A percentile compares a stretch with the other conserved stretches of the same genome.
Conservation (phyloP, 2,329 filamentous ascomycete genomes). For the Exophiala phaeomuriformis region DNA sequence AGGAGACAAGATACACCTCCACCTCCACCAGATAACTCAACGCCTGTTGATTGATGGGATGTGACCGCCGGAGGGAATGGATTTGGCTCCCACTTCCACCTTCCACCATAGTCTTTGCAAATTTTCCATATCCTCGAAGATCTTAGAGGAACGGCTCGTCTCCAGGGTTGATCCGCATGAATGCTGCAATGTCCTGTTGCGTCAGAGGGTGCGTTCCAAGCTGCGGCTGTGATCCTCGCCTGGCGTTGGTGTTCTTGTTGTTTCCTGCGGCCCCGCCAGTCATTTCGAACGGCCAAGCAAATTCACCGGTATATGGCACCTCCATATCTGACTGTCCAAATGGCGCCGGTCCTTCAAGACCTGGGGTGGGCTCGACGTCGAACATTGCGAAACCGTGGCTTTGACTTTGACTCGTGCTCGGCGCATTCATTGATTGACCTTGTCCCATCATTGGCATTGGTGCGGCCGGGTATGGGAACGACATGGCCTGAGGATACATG, state of each 20-base stretch:
- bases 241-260: too few relatives aligned
- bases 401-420: neutral
- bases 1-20: too few relatives aligned
- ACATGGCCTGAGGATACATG: neutral
- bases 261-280: neutral
- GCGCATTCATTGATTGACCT: neutral
- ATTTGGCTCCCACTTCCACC: too few relatives aligned
- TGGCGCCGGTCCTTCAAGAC: neutral
- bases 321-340: conserved; percentile 10
- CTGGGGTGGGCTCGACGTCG: neutral
- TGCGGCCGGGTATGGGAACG: conserved; percentile 3
- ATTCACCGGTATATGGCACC: conserved; percentile 8
- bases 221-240: conserved; percentile 1
- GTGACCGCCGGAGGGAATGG: too few relatives aligned
- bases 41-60: too few relatives aligned
- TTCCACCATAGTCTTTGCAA: too few relatives aligned
- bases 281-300: conserved; percentile 14
- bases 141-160: conserved; percentile 14
- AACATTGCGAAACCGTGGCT: neutral
- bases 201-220: conserved; percentile 5
- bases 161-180: conserved; percentile 20
- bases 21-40: too few relatives aligned
- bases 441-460: conserved; percentile 1
- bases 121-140: too few relatives aligned
- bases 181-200: conserved; percentile 18